Percentiles rank a stretch among this genome's conserved stretches.
phyloP scores from a whole-genome alignment of 108 stramenopile species.

The Nannochloropsis salina region DNA sequence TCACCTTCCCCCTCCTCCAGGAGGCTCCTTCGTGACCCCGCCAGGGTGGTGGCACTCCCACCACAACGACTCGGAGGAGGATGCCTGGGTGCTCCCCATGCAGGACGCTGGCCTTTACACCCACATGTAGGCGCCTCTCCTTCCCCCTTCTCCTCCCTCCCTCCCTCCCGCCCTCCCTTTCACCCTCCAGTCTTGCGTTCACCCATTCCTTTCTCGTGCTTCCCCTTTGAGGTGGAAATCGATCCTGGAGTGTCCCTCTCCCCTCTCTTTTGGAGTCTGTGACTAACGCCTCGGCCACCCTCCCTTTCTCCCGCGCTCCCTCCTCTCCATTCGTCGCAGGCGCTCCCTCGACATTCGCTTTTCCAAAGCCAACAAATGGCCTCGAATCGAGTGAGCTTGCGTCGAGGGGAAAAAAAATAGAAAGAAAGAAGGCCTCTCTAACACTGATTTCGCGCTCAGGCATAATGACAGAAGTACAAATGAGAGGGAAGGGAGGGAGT shows the following conservation, averaged over 20 bases:
- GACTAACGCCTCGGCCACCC: neutral
- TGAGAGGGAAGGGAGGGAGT: neutral
- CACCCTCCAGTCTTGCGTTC: neutral
- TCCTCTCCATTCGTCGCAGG: neutral
- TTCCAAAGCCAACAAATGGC: neutral
- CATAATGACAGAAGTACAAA: neutral
- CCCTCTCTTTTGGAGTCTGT: no score
- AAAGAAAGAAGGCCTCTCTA: neutral
- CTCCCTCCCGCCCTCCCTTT: neutral
- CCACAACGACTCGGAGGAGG: slow-evolving; percentile 48
- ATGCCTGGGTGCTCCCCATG: slow-evolving; percentile 50
- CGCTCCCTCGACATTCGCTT: neutral
- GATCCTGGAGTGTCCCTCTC: no score
- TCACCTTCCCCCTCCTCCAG: no score
- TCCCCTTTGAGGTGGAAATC: no score
- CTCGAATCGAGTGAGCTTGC: neutral
- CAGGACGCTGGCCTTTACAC: slow-evolving; percentile 51
- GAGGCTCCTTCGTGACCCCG: slow-evolving; percentile 46
- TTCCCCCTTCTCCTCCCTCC: neutral
- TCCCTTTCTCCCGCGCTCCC: neutral
- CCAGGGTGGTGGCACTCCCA: slow-evolving; percentile 56
- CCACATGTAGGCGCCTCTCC: slow-evolving; percentile 12
- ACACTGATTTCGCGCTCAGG: neutral
- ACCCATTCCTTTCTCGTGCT: neutral
- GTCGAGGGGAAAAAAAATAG: neutral